Conservation (phyloP, 2,329 filamentous ascomycete species). For the Penicillium sclerotiorum region DNA sequence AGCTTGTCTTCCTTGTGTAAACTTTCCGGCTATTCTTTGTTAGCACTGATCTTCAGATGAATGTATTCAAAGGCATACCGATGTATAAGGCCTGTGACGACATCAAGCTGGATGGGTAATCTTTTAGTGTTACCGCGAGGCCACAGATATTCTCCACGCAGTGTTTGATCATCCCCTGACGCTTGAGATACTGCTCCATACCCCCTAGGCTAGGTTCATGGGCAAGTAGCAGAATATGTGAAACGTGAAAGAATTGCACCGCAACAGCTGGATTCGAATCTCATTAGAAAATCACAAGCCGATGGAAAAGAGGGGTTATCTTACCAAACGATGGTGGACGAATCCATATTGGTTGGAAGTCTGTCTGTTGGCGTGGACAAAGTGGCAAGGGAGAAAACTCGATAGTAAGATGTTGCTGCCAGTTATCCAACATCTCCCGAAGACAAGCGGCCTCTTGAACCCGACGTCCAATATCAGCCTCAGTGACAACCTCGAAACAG, state of each 20-base stretch:
- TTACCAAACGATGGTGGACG: slow-evolving; percentile 28
- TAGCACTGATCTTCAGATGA: neutral
- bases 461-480: slow-evolving; percentile 14
- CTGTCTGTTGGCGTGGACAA: neutral
- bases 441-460: slow-evolving; percentile 20
- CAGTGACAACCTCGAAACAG: slow-evolving; percentile 15
- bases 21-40: neutral
- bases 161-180: slow-evolving; percentile 19
- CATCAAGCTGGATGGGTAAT: slow-evolving; percentile 27
- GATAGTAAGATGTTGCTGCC: slow-evolving; percentile 27
- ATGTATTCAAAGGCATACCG: slow-evolving; percentile 11
- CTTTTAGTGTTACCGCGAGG: slow-evolving; percentile 27
- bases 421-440: slow-evolving; percentile 26
- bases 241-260: slow-evolving; percentile 24
- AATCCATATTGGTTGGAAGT: slow-evolving; percentile 28
- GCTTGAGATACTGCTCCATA: slow-evolving; percentile 19
- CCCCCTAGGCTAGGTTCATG: slow-evolving; percentile 28
- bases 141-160: slow-evolving; percentile 29
- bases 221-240: slow-evolving; percentile 24
- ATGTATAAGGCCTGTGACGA: slow-evolving; percentile 30
- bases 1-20: slow-evolving; percentile 11
- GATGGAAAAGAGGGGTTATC: neutral
- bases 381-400: slow-evolving; percentile 29
- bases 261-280: slow-evolving; percentile 16
- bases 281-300: neutral